Evolutionary conservation across 202 grass and related monocot genomes (phyloP), one percentile per base, ranked within the genome.

Genomic region (Brachypodium distachyon): DNA sequence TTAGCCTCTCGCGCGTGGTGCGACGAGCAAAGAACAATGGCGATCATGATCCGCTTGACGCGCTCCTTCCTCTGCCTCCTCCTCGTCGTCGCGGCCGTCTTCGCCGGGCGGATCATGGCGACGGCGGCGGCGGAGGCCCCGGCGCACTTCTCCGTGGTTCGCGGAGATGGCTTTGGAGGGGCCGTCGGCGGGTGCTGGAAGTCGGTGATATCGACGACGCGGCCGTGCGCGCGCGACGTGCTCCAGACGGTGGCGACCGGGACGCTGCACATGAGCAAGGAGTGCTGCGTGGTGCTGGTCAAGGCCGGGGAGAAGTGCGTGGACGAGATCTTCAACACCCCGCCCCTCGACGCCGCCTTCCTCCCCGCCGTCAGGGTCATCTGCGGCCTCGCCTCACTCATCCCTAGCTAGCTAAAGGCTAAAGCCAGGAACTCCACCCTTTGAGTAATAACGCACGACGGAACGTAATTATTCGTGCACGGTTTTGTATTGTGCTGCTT

Each of bases 261-360:
- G 7, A 7, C 1, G 2, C 16, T 55, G 26, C 49, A 32, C 18
- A 49, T 79, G 25, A 23, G 50, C 62, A 19, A 13, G 48, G 77
- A 27, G 25, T 79, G 77, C 77, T 57, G 77, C 77, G 4, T 6
- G 17, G 37, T 46, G 50, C 62, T 79, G 49, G 63, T 22, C 26
- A 3, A 26, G 11, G 50, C 10, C 36, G 62, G 50, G 25, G 62
- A 79, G 6, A 54, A 79, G 76, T 79, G 76, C 62, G 49, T 68
- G 48, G 61, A 6, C 49, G 76, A 41, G 17, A 25, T 79, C 23
- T 22, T 79, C 48, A 16, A 61, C 49, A 17, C 2, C 62, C 23
- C 31, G 23, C 29, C 59, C 13, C 5, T 51, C 8, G 61, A 47
- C 9, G 8, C 36, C 9, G 17, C 23, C 9, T 18, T 42, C 34